Evolutionary conservation across 108 stramenopile genomes (phyloP).

Genomic region (Fistulifera pelliculosa): DNA sequence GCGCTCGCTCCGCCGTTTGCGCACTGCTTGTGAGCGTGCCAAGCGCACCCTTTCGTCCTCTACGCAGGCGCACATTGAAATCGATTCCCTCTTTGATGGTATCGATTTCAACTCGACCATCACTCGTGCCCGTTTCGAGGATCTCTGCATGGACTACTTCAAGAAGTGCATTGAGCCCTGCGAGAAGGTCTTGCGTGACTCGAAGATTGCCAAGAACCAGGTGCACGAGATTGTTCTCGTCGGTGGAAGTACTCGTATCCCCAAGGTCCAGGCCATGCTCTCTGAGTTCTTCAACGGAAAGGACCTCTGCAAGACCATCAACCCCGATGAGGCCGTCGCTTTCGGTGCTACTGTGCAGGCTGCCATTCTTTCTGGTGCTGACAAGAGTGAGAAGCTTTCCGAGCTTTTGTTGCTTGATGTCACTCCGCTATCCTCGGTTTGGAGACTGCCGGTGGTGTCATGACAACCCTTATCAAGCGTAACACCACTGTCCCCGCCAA

Average conservation of each 20-base stretch:
- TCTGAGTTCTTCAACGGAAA: constrained; percentile 98
- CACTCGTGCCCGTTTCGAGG: constrained; percentile 95
- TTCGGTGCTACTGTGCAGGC: constrained; percentile 95
- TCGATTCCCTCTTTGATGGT: constrained; percentile 98
- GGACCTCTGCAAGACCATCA: constrained; percentile 97
- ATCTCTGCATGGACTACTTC: constrained; percentile 98
- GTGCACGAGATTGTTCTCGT: constrained; percentile 96
- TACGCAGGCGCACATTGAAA: constrained; percentile 99
- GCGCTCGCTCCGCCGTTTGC: constrained; percentile 97
- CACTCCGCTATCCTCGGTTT: constrained; percentile 97
- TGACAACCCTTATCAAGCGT: constrained; percentile 80
- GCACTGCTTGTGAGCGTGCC: constrained; percentile 99
- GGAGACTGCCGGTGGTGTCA: constrained; percentile 94
- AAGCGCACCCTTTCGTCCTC: constrained; percentile 98
- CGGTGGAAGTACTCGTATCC: constrained; percentile 98
- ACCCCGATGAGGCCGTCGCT: constrained; percentile 96
- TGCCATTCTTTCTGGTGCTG: constrained; percentile 87
- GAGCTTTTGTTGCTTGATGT: constrained; percentile 96
- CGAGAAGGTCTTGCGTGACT: constrained; percentile 95
- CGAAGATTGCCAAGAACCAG: constrained; percentile 93
- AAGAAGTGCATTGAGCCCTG: constrained; percentile 98
- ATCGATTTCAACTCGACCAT: constrained; percentile 99
- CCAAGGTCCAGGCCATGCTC: constrained; percentile 93
- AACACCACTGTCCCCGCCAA: constrained; percentile 88
- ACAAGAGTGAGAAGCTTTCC: constrained; percentile 94